Percentiles rank a stretch among this genome's conserved stretches.
These are phyloP conservation scores for Thelonectria olida DNA, from an alignment of 2,329 filamentous ascomycete species.

Conservation along the genomic window DNA sequence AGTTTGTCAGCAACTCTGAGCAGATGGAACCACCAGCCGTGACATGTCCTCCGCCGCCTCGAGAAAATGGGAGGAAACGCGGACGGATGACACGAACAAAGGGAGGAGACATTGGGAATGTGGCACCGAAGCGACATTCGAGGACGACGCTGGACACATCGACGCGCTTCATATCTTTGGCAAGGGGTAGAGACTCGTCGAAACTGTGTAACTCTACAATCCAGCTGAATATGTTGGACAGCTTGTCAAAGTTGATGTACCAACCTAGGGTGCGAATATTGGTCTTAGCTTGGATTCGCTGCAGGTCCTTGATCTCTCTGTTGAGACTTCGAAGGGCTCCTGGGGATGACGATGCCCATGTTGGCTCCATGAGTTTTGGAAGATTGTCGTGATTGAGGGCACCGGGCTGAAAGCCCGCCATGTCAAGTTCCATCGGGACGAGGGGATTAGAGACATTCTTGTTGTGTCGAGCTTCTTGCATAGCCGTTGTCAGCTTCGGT, in stretches of 20 bases:
- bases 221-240: conserved; percentile 88
- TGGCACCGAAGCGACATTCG: conserved; percentile 81
- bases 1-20: conserved; percentile 85
- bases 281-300: conserved; percentile 69
- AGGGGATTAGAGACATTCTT: background rate
- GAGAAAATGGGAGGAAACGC: conserved; percentile 75
- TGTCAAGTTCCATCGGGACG: background rate
- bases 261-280: conserved; percentile 78
- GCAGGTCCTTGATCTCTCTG: conserved; percentile 68
- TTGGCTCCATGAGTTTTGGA: conserved; percentile 62
- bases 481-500: conserved; percentile 27
- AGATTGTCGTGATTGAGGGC: conserved; percentile 69
- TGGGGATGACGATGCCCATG: conserved; percentile 42
- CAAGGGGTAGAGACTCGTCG: conserved; percentile 72
- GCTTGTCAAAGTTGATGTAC: conserved; percentile 75
- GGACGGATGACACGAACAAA: conserved; percentile 87
- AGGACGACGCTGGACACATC: conserved; percentile 75
- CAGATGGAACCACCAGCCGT: conserved; percentile 84
- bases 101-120: conserved; percentile 81
- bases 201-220: conserved; percentile 91
- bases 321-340: conserved; percentile 38
- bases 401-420: conserved; percentile 70
- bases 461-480: conserved; percentile 26
- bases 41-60: conserved; percentile 86
- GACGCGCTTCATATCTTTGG: conserved; percentile 74